These are phyloP conservation scores for Ensete ventricosum DNA, from an alignment of 176 grass and related monocot genomes.

Conservation along the genomic window DNA sequence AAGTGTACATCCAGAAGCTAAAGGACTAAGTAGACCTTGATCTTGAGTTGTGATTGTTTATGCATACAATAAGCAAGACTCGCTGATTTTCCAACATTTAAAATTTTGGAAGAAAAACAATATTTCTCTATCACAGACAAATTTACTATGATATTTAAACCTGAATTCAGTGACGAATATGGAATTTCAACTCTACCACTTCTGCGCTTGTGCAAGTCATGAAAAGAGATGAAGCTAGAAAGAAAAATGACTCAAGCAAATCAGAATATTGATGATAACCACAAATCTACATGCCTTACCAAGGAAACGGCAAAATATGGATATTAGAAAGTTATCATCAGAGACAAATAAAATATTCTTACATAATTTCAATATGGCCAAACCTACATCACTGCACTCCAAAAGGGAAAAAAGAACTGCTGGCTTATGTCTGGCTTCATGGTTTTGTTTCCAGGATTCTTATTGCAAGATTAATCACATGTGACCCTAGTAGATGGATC, in stretches of 20 bases:
- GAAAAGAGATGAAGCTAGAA: not conserved
- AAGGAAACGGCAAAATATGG: not conserved
- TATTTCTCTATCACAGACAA: not conserved
- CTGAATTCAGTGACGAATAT: not conserved
- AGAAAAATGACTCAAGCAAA: not conserved
- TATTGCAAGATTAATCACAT: too few species aligned
- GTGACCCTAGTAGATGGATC: too few species aligned
- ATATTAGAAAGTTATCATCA: too few species aligned
- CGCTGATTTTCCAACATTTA: not conserved
- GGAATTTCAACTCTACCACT: not conserved
- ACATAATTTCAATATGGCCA: too few species aligned
- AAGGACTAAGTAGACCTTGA: not conserved
- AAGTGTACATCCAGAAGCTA: not conserved
- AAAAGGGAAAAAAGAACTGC: too few species aligned
- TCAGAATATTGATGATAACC: not conserved
- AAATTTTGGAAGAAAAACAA: not conserved
- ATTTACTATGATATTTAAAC: not conserved
- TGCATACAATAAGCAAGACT: not conserved
- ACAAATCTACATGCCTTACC: not conserved
- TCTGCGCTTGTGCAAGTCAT: not conserved
- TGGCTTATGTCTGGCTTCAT: too few species aligned
- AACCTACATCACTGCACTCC: too few species aligned
- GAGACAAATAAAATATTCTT: too few species aligned
- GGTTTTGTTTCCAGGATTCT: too few species aligned
- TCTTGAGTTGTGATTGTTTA: not conserved